These are phyloP conservation scores for Sordariomycetes sp. DNA, from an alignment of 2,329 filamentous ascomycete species.

Conservation along the genomic window DNA sequence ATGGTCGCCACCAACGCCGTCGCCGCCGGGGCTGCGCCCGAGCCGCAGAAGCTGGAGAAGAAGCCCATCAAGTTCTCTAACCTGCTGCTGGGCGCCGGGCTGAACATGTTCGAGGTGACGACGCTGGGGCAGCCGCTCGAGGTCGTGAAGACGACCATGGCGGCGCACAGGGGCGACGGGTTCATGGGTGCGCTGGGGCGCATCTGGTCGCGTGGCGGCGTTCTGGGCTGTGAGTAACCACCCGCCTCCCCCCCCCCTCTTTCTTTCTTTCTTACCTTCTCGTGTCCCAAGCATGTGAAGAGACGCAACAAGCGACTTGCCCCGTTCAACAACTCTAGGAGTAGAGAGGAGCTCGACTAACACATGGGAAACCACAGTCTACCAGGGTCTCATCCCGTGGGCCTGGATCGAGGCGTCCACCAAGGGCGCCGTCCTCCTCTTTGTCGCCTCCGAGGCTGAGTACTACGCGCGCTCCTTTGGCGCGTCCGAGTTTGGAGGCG, in stretches of 20 bases:
- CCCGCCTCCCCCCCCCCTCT: slow-evolving; percentile 1
- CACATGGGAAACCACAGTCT: slow-evolving; percentile 51
- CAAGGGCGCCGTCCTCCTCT: slow-evolving; percentile 97
- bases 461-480: slow-evolving; percentile 79
- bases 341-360: no score
- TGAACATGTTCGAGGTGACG: slow-evolving; percentile 88
- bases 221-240: slow-evolving; percentile 74
- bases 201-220: slow-evolving; percentile 89
- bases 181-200: slow-evolving; percentile 70
- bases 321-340: no score
- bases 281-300: neutral
- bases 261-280: neutral
- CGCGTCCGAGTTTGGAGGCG: slow-evolving; percentile 73
- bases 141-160: slow-evolving; percentile 99
- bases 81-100: slow-evolving; percentile 79
- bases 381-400: slow-evolving; percentile 98
- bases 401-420: slow-evolving; percentile 99
- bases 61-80: slow-evolving; percentile 99
- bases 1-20: slow-evolving; percentile 47
- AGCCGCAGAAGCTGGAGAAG: slow-evolving; percentile 64
- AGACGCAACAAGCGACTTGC: neutral
- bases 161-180: slow-evolving; percentile 82
- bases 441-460: slow-evolving; percentile 96
- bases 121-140: slow-evolving; percentile 70
- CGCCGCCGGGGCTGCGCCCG: slow-evolving; percentile 23